phyloP scores from a whole-genome alignment of 108 stramenopile genomes.

The Cyclotella sp. region DNA sequence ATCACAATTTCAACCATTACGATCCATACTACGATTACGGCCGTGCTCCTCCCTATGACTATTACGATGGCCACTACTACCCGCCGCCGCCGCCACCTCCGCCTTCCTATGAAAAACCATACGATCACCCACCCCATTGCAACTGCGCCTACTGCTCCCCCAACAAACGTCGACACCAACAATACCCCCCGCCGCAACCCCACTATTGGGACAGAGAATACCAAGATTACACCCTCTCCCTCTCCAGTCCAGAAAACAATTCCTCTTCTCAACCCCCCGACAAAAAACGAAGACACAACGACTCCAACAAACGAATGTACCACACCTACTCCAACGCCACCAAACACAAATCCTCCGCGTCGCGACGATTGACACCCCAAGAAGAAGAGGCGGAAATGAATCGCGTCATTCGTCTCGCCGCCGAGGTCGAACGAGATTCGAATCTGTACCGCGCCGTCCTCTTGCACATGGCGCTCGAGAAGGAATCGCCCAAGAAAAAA shows the following conservation, averaged over 20 bases:
- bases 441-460: conserved; percentile 29
- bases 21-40: conserved; percentile 13
- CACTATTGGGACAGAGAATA: conserved; percentile 10
- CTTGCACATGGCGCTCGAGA: conserved; percentile 36
- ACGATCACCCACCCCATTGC: conserved; percentile 12
- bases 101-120: neutral
- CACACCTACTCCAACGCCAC: conserved; percentile 24
- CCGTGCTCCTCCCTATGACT: neutral
- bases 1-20: neutral
- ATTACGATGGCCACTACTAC: conserved; percentile 11
- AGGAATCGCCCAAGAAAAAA: conserved; percentile 20
- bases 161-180: neutral
- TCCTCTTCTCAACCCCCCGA: neutral
- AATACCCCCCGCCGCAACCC: conserved; percentile 7
- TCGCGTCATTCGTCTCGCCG: conserved; percentile 7
- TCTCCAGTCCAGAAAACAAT: neutral
- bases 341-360: conserved; percentile 9
- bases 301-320: conserved; percentile 9
- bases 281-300: neutral
- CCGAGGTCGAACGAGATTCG: conserved; percentile 16
- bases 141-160: neutral
- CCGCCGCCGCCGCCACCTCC: conserved; percentile 11
- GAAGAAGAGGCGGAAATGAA: conserved; percentile 17
- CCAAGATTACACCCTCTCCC: conserved; percentile 4
- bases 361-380: neutral